Evolutionary conservation across 345 rosid species (phyloP).

Genomic region (Carallia pectinifolia): DNA sequence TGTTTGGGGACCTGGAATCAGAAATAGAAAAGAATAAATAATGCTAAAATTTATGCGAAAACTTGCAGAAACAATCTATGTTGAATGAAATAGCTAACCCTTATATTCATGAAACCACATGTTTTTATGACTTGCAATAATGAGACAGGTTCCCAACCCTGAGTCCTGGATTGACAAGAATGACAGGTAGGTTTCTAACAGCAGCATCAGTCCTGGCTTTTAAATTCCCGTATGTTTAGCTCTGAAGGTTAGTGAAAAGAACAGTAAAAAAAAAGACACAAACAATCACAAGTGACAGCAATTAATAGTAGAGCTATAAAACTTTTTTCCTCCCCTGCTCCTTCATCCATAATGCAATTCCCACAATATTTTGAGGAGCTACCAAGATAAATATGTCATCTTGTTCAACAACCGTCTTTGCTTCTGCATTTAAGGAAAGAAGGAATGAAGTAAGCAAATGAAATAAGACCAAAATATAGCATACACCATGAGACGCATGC

Average conservation of each 20-base stretch:
- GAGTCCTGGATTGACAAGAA: constrained; percentile 82
- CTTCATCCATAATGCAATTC: constrained; percentile 81
- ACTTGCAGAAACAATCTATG: too few species aligned
- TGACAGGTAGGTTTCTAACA: constrained; percentile 62
- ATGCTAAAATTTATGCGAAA: too few species aligned
- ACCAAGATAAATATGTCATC: constrained; percentile 87
- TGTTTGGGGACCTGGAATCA: not conserved
- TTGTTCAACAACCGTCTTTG: constrained; percentile 51
- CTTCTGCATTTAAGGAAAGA: constrained; percentile 31
- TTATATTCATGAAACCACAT: not conserved
- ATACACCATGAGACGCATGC: not conserved
- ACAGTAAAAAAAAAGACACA: not conserved
- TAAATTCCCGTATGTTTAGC: constrained; percentile 53
- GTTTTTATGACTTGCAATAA: not conserved
- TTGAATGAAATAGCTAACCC: too few species aligned
- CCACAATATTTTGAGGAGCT: constrained; percentile 68
- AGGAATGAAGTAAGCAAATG: not conserved
- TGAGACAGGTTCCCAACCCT: constrained; percentile 39
- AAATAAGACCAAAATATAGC: not conserved
- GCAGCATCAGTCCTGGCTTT: constrained; percentile 90
- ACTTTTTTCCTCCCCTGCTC: constrained; percentile 11
- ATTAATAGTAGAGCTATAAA: not conserved
- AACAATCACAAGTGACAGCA: not conserved
- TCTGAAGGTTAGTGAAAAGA: constrained; percentile 9
- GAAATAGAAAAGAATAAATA: not conserved